Evolutionary conservation across 192 early-diverging fungal species (phyloP), one percentile per base, ranked within the genome.

Genomic region (Coemansia sp.): DNA sequence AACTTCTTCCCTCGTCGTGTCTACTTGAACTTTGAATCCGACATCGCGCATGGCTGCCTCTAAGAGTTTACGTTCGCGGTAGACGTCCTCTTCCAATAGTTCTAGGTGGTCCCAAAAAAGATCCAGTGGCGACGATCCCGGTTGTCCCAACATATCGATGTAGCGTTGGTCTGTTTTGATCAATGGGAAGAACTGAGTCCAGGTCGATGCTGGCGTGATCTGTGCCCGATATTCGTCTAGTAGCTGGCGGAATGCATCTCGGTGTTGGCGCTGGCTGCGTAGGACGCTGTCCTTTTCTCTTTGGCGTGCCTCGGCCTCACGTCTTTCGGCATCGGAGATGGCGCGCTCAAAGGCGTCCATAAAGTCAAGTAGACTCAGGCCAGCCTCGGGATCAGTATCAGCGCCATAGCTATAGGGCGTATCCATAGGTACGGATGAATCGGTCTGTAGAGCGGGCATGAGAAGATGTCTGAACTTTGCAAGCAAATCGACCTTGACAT

Each of bases 31-130:
- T 0, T 19, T 38, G 55, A 84, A 84, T 9, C 63, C 57, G 13
- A 52, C 47, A 14, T 72, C 72, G 8, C 68, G 74, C 77, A 84
- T 84, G 16, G 42, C 62, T 2, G 69, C 63, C 35, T 89, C 86
- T 3, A 95, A 75, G 21, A 76, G 78, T 66, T 90, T 90, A 19
- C 90, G 84, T 38, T 92, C 85, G 38, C 87, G 78, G 68, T 92
- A 87, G 16, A 90, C 82, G 14, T 84, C 75, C 33, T 97, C 93
- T 19, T 94, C 91, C 3, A 98, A 76, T 26, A 91, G 87, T 63
- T 94, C 89, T 13, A 96, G 73, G 4, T 89, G 65, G 74, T 99
- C 97, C 93, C 96, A 97, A 75, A 97, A 99, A 37, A 99, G 67
- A 49, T 99, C 97, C 37, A 95, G 72, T 1, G 97, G 96, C 7